These are phyloP conservation scores for Erythrobasidium yunnanense DNA, from an alignment of 768 basidiomycete species.

Conservation along the genomic window DNA sequence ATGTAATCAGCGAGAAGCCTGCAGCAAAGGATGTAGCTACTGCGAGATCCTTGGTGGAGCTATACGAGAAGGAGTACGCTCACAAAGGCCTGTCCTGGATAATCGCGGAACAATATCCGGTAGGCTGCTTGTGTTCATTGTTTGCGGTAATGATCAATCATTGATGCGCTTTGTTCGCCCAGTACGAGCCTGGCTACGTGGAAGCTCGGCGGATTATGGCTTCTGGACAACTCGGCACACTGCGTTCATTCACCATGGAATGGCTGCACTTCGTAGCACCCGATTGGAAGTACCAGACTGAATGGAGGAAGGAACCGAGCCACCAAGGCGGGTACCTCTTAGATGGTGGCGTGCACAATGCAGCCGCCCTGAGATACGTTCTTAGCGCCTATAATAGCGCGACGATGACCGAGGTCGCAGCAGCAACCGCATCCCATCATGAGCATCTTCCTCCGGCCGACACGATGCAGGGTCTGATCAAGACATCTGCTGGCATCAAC, in stretches of 20 bases:
- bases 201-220: slow-evolving; percentile 41
- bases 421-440: neutral
- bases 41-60: slow-evolving; percentile 56
- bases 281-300: slow-evolving; percentile 63
- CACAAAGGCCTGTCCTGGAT: slow-evolving; percentile 47
- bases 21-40: slow-evolving; percentile 59
- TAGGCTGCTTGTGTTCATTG: neutral
- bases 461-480: neutral
- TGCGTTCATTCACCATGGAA: slow-evolving; percentile 56
- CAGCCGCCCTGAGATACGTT: slow-evolving; percentile 51
- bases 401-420: neutral
- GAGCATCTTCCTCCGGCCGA: neutral
- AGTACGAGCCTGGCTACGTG: slow-evolving; percentile 29
- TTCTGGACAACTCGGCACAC: slow-evolving; percentile 59
- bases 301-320: slow-evolving; percentile 72
- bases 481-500: neutral
- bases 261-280: slow-evolving; percentile 51
- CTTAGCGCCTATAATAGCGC: neutral
- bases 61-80: slow-evolving; percentile 57
- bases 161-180: neutral
- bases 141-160: neutral
- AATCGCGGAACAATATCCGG: slow-evolving; percentile 29
- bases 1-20: slow-evolving; percentile 82
- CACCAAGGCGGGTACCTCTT: slow-evolving; percentile 49
- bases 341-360: slow-evolving; percentile 68